These are phyloP conservation scores for Circinella minor DNA, from an alignment of 371 early-diverging fungal species.

Conservation along the genomic window DNA sequence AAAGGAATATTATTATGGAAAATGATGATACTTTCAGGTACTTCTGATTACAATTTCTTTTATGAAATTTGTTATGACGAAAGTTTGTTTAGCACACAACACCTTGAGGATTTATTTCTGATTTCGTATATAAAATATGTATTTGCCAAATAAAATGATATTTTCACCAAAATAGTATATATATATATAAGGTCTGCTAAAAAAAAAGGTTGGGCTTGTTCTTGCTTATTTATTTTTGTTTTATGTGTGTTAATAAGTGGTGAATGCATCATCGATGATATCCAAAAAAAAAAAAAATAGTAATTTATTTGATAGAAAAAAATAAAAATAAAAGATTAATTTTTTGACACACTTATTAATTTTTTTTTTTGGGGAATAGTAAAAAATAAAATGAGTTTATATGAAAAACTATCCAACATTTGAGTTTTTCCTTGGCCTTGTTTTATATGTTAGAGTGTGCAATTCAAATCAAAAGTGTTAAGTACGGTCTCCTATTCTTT, in stretches of 20 bases:
- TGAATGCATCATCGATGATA: no score
- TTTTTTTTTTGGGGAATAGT: no score
- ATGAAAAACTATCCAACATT: no score
- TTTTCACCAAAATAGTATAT: no score
- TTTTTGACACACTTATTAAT: no score
- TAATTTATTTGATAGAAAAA: neutral
- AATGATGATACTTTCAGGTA: slow-evolving; percentile 11
- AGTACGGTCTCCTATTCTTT: neutral
- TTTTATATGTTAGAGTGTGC: no score
- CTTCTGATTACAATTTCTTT: neutral
- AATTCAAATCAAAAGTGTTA: no score
- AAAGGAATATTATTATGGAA: neutral
- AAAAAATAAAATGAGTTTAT: no score
- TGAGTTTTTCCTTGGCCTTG: no score
- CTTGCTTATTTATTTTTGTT: neutral
- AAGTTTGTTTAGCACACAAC: neutral
- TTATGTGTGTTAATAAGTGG: no score
- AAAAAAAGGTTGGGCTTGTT: neutral
- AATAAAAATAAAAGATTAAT: no score
- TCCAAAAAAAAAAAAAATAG: neutral
- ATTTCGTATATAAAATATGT: neutral
- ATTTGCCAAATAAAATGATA: neutral
- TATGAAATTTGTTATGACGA: neutral
- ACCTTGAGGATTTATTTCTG: slow-evolving; percentile 6
- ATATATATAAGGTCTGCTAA: neutral